Evolutionary conservation across 345 rosid genomes (phyloP).

Genomic region (Euclidium syriacum): DNA sequence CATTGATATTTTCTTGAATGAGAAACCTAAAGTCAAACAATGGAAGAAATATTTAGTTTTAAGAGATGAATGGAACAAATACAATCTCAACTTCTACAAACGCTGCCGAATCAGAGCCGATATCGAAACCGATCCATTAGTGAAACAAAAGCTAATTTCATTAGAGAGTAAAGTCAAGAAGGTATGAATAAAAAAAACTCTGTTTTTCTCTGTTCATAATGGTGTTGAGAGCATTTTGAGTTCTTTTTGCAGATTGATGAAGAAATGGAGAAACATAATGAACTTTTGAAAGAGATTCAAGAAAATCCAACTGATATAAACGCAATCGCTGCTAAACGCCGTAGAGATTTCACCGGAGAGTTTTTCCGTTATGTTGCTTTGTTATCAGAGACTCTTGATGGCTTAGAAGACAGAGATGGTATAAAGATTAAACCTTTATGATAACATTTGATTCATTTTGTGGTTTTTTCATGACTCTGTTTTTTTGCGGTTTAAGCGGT

Average conservation of each 20-base stretch:
- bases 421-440: constrained; percentile 24
- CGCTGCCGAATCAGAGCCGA: constrained; percentile 59
- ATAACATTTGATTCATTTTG: too few species aligned
- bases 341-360: constrained; percentile 75
- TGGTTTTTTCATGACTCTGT: too few species aligned
- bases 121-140: constrained; percentile 44
- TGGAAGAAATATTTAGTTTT: constrained; percentile 79
- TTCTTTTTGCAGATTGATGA: constrained; percentile 64
- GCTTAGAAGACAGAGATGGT: constrained; percentile 89
- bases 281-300: constrained; percentile 73
- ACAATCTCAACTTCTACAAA: constrained; percentile 57
- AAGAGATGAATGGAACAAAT: constrained; percentile 85
- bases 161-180: constrained; percentile 68
- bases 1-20: constrained; percentile 66
- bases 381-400: constrained; percentile 61
- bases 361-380: constrained; percentile 62
- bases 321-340: constrained; percentile 63
- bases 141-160: constrained; percentile 51
- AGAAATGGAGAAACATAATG: constrained; percentile 76
- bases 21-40: constrained; percentile 69
- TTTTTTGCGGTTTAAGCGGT: too few species aligned
- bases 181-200: constrained; percentile 33
- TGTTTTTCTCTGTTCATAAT: too few species aligned
- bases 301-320: constrained; percentile 75
- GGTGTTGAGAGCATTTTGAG: too few species aligned